Evolutionary conservation across 176 grass and related monocot genomes (phyloP).

Genomic region (Melocanna baccifera): DNA sequence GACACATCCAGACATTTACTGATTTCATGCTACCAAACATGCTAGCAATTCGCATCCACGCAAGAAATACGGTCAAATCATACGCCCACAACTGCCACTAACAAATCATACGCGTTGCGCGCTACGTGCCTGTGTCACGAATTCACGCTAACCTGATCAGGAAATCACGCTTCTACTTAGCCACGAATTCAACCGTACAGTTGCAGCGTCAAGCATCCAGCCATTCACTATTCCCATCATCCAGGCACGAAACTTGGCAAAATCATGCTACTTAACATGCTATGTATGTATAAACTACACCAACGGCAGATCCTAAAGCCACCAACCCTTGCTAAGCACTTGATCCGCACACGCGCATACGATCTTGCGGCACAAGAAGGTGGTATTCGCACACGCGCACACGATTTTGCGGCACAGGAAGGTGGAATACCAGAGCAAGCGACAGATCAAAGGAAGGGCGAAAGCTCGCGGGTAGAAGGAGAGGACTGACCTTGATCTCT

Average conservation of each 20-base stretch:
- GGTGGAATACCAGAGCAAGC: not conserved
- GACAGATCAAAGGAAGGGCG: not conserved
- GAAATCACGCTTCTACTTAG: not conserved
- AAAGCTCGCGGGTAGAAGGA: not conserved
- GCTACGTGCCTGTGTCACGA: not conserved
- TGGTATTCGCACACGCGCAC: not conserved
- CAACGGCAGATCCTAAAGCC: not conserved
- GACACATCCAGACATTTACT: not conserved
- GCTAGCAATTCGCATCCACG: not conserved
- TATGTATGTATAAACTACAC: not conserved
- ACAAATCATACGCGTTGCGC: not conserved
- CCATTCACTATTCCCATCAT: not conserved
- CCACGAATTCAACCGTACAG: not conserved
- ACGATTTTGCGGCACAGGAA: not conserved
- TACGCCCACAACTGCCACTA: not conserved
- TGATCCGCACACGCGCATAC: not conserved
- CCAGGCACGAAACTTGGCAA: not conserved
- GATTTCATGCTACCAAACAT: not conserved
- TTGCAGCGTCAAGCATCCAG: not conserved
- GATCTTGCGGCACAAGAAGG: not conserved
- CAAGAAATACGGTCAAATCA: not conserved
- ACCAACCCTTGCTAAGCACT: not conserved
- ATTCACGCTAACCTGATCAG: not conserved
- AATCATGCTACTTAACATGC: not conserved
- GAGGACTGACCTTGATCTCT: slow-evolving; percentile 31